Conservation (phyloP, 805 yeast species). For the Teunomyces funiuensis region DNA sequence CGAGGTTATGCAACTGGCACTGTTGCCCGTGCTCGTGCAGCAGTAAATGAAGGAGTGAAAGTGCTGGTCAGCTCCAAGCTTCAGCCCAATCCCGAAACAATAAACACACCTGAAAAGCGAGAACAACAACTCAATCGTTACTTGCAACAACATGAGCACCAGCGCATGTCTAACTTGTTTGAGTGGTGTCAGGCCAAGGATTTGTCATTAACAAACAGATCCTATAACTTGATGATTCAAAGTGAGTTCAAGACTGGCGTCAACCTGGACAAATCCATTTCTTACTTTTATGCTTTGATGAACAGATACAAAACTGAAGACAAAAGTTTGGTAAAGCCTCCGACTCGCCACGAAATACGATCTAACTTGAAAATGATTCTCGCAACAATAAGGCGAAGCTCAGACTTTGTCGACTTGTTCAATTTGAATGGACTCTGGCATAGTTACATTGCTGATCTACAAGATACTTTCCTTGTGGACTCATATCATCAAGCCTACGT, state of each 20-base stretch:
- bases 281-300: conserved; percentile 8
- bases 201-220: conserved; percentile 1
- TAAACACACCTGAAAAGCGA: conserved; percentile 2
- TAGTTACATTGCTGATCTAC: conserved; percentile 11
- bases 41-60: background rate
- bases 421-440: conserved; percentile 24
- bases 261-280: conserved; percentile 9
- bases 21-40: background rate
- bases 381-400: conserved; percentile 11
- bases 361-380: conserved; percentile 5
- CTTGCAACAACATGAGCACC: background rate
- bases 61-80: background rate
- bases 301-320: conserved; percentile 10
- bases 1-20: background rate
- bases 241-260: background rate
- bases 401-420: conserved; percentile 20
- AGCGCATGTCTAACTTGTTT: conserved; percentile 1
- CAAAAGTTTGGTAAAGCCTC: conserved; percentile 9
- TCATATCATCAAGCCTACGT: conserved; percentile 24
- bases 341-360: conserved; percentile 1
- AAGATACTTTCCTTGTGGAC: conserved; percentile 11
- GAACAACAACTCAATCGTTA: conserved; percentile 3
- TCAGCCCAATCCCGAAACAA: background rate
- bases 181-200: background rate
- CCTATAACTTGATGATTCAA: conserved; percentile 5